Evolutionary conservation across 129 eudicot genomes (phyloP).

Genomic region (Lactuca saligna): DNA sequence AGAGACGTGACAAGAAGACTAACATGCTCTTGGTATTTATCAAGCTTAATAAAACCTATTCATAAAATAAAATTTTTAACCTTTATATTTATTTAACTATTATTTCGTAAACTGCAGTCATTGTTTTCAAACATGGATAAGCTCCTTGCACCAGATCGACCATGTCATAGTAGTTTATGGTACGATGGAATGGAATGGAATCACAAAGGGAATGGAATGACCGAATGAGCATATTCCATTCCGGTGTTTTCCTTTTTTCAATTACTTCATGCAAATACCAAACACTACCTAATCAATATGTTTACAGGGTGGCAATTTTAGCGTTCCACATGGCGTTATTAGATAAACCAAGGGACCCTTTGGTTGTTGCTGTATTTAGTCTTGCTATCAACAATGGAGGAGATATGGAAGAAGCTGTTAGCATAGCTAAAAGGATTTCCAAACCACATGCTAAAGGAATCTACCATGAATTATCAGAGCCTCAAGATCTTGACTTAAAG

Average conservation of each 20-base stretch:
- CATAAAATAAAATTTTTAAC: not conserved
- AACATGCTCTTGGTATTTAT: conserved; percentile 75
- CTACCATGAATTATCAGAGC: conserved; percentile 57
- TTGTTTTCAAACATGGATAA: conserved; percentile 72
- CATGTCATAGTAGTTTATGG: conserved; percentile 87
- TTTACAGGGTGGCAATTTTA: conserved; percentile 71
- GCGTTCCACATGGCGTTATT: conserved; percentile 79
- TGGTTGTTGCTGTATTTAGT: conserved; percentile 69
- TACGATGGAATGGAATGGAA: conserved; percentile 17
- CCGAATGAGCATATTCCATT: no score
- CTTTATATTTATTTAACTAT: conserved; percentile 2
- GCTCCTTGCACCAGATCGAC: conserved; percentile 68
- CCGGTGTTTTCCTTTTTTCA: not conserved
- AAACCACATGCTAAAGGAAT: conserved; percentile 36
- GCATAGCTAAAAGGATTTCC: conserved; percentile 53
- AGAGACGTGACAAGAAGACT: conserved; percentile 70
- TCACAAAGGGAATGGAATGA: no score
- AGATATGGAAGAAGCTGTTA: conserved; percentile 67
- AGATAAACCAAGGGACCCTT: conserved; percentile 63
- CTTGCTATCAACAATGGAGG: conserved; percentile 90
- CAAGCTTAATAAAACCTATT: not conserved
- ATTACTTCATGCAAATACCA: not conserved
- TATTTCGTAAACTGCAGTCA: conserved; percentile 46
- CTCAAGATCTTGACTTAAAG: conserved; percentile 35
- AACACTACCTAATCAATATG: not conserved